phyloP scores from a whole-genome alignment of 1,284 basidiomycete species.

The Sutorius eximius region DNA sequence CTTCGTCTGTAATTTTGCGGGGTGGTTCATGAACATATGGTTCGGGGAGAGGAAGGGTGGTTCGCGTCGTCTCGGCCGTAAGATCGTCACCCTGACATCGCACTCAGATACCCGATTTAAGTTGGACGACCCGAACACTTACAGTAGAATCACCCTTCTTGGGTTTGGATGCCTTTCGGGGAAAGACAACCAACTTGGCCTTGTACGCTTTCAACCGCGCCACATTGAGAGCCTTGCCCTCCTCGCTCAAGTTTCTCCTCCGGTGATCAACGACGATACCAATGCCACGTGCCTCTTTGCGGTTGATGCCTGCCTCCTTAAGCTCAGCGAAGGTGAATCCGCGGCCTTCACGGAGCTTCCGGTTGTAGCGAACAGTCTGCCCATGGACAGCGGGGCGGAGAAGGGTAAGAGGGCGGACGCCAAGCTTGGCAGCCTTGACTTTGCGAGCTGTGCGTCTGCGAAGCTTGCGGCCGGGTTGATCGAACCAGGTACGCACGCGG shows the following conservation, averaged over 20 bases:
- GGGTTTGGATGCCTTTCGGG: constrained; percentile 92
- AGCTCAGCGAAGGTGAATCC: constrained; percentile 96
- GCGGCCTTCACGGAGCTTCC: constrained; percentile 94
- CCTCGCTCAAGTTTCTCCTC: constrained; percentile 95
- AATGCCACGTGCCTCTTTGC: constrained; percentile 91
- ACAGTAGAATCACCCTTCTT: constrained; percentile 94
- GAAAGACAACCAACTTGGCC: constrained; percentile 87
- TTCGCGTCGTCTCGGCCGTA: constrained; percentile 76
- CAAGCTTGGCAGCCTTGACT: constrained; percentile 88
- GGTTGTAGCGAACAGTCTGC: constrained; percentile 98
- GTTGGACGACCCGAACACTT: constrained; percentile 34
- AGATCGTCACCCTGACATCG: constrained; percentile 76
- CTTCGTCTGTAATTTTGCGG: constrained; percentile 91
- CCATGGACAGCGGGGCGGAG: constrained; percentile 97
- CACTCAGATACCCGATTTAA: constrained; percentile 4
- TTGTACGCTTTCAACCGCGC: constrained; percentile 96
- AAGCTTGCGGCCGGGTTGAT: constrained; percentile 98
- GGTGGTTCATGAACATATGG: constrained; percentile 78
- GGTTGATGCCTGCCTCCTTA: constrained; percentile 94
- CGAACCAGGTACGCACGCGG: constrained; percentile 96
- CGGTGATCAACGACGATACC: constrained; percentile 98
- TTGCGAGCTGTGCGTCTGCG: constrained; percentile 92
- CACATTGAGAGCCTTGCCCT: constrained; percentile 95
- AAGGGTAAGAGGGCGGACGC: constrained; percentile 88
- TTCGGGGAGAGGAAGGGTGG: constrained; percentile 68